phyloP scores from a whole-genome alignment of 345 rosid genomes.

The Boechera retrofracta region DNA sequence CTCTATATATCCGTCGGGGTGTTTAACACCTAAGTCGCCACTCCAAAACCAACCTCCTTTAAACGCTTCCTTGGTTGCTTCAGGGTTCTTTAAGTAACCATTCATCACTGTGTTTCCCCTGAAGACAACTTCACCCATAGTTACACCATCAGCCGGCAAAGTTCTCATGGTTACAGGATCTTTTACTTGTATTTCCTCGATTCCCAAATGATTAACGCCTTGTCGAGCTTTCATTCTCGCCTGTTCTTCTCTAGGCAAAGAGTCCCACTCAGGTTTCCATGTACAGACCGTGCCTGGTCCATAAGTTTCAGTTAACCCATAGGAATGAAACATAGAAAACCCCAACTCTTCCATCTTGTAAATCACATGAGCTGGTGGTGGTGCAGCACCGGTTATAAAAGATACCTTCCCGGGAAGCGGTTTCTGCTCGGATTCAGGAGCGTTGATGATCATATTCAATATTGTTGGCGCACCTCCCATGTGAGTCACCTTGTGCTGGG shows the following conservation, averaged over 20 bases:
- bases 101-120: slow-evolving; percentile 86
- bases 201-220: slow-evolving; percentile 64
- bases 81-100: slow-evolving; percentile 66
- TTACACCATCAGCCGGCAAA: slow-evolving; percentile 66
- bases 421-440: slow-evolving; percentile 48
- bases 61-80: slow-evolving; percentile 71
- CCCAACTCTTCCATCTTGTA: slow-evolving; percentile 71
- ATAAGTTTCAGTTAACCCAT: slow-evolving; percentile 80
- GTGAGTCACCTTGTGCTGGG: slow-evolving; percentile 67
- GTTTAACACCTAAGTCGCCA: slow-evolving; percentile 80
- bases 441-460: slow-evolving; percentile 67
- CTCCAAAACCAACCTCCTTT: slow-evolving; percentile 72
- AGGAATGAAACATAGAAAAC: slow-evolving; percentile 60
- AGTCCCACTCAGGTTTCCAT: slow-evolving; percentile 82
- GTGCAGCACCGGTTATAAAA: slow-evolving; percentile 68
- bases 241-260: slow-evolving; percentile 53
- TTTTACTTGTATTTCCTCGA: slow-evolving; percentile 67
- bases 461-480: slow-evolving; percentile 88
- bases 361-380: slow-evolving; percentile 70
- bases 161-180: slow-evolving; percentile 65
- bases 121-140: slow-evolving; percentile 76
- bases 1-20: slow-evolving; percentile 74
- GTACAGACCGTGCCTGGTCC: slow-evolving; percentile 74
- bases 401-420: slow-evolving; percentile 59
- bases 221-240: slow-evolving; percentile 71